These are phyloP conservation scores for Thermochaetoides dissita DNA, from an alignment of 2,329 filamentous ascomycete genomes.

Conservation along the genomic window DNA sequence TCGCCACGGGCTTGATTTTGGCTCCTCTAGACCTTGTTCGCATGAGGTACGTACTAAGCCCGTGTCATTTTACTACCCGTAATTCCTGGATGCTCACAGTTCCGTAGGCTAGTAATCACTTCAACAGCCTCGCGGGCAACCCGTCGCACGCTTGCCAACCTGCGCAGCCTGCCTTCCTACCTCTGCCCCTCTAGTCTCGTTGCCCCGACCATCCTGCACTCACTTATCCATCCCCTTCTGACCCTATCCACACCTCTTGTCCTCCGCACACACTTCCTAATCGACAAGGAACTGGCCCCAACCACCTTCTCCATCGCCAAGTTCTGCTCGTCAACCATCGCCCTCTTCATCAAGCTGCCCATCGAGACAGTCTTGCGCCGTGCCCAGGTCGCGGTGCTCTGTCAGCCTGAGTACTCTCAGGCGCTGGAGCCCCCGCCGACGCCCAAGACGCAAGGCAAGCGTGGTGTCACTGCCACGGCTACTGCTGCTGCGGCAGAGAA, in stretches of 20 bases:
- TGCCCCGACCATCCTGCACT: slow-evolving; percentile 75
- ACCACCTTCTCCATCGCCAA: slow-evolving; percentile 68
- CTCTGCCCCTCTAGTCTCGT: slow-evolving; percentile 57
- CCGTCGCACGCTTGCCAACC: slow-evolving; percentile 62
- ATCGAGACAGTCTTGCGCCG: slow-evolving; percentile 83
- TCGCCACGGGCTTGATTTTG: slow-evolving; percentile 64
- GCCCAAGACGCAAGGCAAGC: not conserved
- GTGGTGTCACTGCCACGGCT: not conserved
- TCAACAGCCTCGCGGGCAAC: slow-evolving; percentile 58
- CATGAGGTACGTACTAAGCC: slow-evolving; percentile 37
- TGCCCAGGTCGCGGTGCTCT: slow-evolving; percentile 65
- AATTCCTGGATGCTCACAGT: too few species aligned
- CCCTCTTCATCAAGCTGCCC: slow-evolving; percentile 76
- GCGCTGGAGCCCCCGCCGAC: slow-evolving; percentile 20
- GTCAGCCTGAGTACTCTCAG: slow-evolving; percentile 35
- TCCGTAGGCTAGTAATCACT: slow-evolving; percentile 61
- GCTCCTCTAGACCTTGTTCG: slow-evolving; percentile 82
- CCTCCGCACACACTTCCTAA: slow-evolving; percentile 67
- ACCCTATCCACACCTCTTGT: slow-evolving; percentile 72
- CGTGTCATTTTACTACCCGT: not conserved
- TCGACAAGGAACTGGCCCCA: slow-evolving; percentile 71
- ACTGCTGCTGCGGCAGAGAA: not conserved
- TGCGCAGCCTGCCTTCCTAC: slow-evolving; percentile 67
- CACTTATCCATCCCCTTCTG: slow-evolving; percentile 69
- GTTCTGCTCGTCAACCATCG: slow-evolving; percentile 65